Percentiles rank a stretch among this genome's conserved stretches.
Conservation (phyloP, 108 stramenopile genomes). For the Pelagomonas calceolata region DNA sequence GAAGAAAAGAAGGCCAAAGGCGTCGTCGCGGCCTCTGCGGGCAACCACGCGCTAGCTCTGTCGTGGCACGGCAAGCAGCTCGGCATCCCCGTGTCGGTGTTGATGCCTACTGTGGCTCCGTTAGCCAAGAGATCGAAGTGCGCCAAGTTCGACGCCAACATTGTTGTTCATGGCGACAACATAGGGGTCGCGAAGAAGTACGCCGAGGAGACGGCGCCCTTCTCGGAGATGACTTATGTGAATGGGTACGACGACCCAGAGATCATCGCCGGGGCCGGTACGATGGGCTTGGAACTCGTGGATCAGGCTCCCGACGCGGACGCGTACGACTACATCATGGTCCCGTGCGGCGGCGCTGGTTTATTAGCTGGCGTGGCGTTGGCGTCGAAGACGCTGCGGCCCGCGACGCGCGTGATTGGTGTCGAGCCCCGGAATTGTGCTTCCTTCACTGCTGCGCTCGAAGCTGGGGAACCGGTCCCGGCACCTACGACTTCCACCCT, state of each 20-base stretch:
- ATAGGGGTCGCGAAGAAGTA: slow-evolving; percentile 79
- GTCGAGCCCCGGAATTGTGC: slow-evolving; percentile 85
- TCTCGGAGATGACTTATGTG: slow-evolving; percentile 60
- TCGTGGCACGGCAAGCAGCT: slow-evolving; percentile 82
- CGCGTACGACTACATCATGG: slow-evolving; percentile 75
- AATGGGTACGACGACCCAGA: slow-evolving; percentile 96
- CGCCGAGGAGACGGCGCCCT: slow-evolving; percentile 52
- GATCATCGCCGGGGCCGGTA: slow-evolving; percentile 90
- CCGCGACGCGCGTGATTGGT: slow-evolving; percentile 57
- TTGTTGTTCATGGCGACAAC: slow-evolving; percentile 79
- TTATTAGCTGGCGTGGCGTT: slow-evolving; percentile 84
- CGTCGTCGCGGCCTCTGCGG: slow-evolving; percentile 82
- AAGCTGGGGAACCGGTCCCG: slow-evolving; percentile 60
- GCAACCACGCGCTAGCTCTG: slow-evolving; percentile 81
- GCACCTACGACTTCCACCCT: slow-evolving; percentile 59
- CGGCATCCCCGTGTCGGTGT: slow-evolving; percentile 85
- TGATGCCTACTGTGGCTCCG: slow-evolving; percentile 89
- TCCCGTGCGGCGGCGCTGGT: slow-evolving; percentile 91
- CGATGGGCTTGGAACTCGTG: slow-evolving; percentile 90
- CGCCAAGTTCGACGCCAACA: slow-evolving; percentile 76
- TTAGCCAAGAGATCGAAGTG: slow-evolving; percentile 90
- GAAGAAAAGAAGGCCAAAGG: slow-evolving; percentile 46
- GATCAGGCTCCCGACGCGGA: slow-evolving; percentile 65
- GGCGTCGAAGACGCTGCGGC: slow-evolving; percentile 84
- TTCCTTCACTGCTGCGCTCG: slow-evolving; percentile 74